Evolutionary conservation across 139 green algal species (phyloP).

Genomic region (Closterium sp.): DNA sequence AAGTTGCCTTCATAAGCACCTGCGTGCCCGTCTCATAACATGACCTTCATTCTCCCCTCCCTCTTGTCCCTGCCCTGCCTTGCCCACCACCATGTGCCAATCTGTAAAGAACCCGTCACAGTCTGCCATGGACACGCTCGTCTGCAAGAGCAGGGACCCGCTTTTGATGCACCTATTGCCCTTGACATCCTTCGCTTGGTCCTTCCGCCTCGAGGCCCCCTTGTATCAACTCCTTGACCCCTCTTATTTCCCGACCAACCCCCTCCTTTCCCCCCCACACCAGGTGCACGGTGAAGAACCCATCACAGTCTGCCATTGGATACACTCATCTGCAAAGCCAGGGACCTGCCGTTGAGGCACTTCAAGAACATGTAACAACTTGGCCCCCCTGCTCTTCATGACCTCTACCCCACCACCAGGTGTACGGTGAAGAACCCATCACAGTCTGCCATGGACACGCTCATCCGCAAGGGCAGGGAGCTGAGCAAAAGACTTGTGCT

Average conservation of each 20-base stretch:
- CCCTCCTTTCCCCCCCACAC: slow-evolving; percentile 12
- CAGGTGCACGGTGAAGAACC: slow-evolving; percentile 90
- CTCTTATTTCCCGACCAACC: too few relatives aligned
- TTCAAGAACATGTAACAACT: too few relatives aligned
- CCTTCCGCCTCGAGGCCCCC: too few relatives aligned
- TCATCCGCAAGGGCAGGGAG: background rate
- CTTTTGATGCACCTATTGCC: too few relatives aligned
- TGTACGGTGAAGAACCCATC: background rate
- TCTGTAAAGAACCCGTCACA: background rate
- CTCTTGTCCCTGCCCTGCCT: too few relatives aligned
- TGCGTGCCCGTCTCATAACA: too few relatives aligned
- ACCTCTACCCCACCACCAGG: background rate
- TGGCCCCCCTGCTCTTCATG: too few relatives aligned
- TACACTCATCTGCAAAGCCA: slow-evolving; percentile 4
- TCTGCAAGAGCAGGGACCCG: background rate
- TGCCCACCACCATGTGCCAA: background rate
- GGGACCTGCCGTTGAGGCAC: too few relatives aligned
- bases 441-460: background rate
- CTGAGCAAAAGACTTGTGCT: background rate
- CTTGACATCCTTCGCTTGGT: too few relatives aligned
- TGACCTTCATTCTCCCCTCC: too few relatives aligned
- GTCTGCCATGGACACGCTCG: background rate
- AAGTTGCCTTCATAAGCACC: too few relatives aligned
- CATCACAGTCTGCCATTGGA: slow-evolving; percentile 73
- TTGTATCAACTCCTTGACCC: too few relatives aligned